Conservation (phyloP, 768 basidiomycete species). For the Lactarius evosmus region DNA sequence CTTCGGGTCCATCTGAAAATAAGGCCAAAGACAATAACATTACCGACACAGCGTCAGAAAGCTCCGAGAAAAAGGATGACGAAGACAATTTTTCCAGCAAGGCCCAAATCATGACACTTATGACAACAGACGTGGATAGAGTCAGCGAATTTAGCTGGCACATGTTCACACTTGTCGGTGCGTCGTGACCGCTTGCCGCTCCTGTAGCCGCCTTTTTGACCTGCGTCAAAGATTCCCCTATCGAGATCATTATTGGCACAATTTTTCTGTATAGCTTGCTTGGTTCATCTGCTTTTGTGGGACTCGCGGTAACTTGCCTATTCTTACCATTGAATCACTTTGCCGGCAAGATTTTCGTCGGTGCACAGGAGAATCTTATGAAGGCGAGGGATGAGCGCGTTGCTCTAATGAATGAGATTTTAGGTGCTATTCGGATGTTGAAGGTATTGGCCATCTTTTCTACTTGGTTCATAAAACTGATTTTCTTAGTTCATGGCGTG, state of each 20-base stretch:
- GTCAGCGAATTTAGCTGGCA: slow-evolving; percentile 85
- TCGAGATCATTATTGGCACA: slow-evolving; percentile 73
- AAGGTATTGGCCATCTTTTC: slow-evolving; percentile 42
- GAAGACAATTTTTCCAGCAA: slow-evolving; percentile 54
- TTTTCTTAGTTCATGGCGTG: slow-evolving; percentile 82
- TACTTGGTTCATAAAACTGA: neutral
- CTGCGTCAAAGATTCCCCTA: slow-evolving; percentile 64
- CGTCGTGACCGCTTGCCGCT: slow-evolving; percentile 25
- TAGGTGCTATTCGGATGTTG: slow-evolving; percentile 88
- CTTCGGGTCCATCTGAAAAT: slow-evolving; percentile 37
- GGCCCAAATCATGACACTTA: slow-evolving; percentile 89
- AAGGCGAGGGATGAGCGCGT: slow-evolving; percentile 90
- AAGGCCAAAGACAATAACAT: slow-evolving; percentile 30
- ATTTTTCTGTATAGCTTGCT: slow-evolving; percentile 75
- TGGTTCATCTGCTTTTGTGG: slow-evolving; percentile 74
- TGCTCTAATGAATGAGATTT: slow-evolving; percentile 89
- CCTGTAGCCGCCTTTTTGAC: neutral
- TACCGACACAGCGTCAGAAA: slow-evolving; percentile 19
- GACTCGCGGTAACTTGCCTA: slow-evolving; percentile 67
- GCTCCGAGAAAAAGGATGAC: slow-evolving; percentile 51
- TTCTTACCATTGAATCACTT: slow-evolving; percentile 76
- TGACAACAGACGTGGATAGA: slow-evolving; percentile 93
- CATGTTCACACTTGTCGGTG: slow-evolving; percentile 69
- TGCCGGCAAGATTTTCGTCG: slow-evolving; percentile 74
- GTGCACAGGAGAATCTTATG: slow-evolving; percentile 83